A percentile compares a stretch with the other conserved stretches of the same genome.
Conservation (phyloP, 2,329 filamentous ascomycete species). For the Diaporthe sp. region DNA sequence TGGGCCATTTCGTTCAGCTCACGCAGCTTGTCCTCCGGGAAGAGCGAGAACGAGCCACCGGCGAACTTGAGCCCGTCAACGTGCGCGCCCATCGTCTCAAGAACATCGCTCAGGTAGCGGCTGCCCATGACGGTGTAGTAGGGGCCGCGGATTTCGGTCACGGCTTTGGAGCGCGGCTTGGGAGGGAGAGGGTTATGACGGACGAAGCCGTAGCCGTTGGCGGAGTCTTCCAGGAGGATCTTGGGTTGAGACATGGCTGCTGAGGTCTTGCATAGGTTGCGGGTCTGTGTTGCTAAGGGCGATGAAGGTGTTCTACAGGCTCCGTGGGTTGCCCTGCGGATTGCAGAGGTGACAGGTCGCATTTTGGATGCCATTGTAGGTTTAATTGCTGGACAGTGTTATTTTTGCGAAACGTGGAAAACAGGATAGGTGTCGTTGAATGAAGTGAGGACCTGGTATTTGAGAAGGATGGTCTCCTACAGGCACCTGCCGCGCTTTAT, state of each 20-base stretch:
- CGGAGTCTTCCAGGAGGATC: background rate
- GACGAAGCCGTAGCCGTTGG: constrained; percentile 63
- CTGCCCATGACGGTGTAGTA: constrained; percentile 70
- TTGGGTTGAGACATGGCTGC: background rate
- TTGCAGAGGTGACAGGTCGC: background rate
- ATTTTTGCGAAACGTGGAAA: background rate
- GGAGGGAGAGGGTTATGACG: constrained; percentile 62
- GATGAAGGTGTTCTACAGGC: background rate
- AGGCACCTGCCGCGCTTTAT: background rate
- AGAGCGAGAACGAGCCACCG: constrained; percentile 65
- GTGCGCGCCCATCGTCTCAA: constrained; percentile 69
- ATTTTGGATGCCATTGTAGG: background rate
- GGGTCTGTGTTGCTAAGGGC: background rate
- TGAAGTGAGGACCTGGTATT: background rate
- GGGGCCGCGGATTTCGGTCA: constrained; percentile 69
- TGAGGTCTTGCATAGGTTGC: background rate
- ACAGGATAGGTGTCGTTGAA: background rate
- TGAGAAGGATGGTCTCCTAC: background rate
- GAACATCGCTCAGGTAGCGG: constrained; percentile 64
- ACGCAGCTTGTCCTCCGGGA: constrained; percentile 59
- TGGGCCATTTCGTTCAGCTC: constrained; percentile 65
- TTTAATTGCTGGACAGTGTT: background rate
- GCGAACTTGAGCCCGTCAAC: constrained; percentile 70
- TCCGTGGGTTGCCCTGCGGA: background rate
- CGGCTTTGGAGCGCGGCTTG: constrained; percentile 63